Evolutionary conservation across 2,329 filamentous ascomycete species (phyloP).

Genomic region (Diaporthe humulicola): DNA sequence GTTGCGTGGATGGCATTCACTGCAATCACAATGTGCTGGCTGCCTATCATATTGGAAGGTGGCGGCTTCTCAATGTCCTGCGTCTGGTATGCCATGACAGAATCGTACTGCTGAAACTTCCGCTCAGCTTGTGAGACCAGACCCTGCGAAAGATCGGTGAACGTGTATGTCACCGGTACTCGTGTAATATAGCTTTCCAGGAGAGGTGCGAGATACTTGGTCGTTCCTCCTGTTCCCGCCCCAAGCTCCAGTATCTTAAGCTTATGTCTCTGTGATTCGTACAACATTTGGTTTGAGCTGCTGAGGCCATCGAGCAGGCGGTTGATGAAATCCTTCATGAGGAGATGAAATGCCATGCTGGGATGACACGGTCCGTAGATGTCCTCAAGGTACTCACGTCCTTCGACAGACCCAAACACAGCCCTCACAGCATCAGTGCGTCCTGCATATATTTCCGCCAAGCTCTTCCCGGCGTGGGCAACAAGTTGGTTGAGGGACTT

Average conservation of each 20-base stretch:
- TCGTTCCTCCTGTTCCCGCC: slow-evolving; percentile 22
- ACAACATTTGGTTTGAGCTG: neutral
- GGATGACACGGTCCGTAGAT: neutral
- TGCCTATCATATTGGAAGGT: slow-evolving; percentile 37
- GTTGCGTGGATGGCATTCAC: slow-evolving; percentile 53
- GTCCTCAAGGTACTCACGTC: neutral
- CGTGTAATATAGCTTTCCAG: slow-evolving; percentile 40
- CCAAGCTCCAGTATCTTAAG: slow-evolving; percentile 17
- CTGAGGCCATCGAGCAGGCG: neutral
- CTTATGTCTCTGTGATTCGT: neutral
- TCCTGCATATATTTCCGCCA: neutral
- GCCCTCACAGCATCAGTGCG: neutral
- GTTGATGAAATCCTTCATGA: neutral
- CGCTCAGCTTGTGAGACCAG: slow-evolving; percentile 48
- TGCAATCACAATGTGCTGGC: slow-evolving; percentile 49
- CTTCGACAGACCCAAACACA: neutral
- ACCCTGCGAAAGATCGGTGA: slow-evolving; percentile 53
- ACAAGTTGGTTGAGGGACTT: neutral
- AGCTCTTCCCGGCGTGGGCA: neutral
- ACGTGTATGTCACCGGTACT: slow-evolving; percentile 52
- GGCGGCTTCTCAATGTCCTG: slow-evolving; percentile 48
- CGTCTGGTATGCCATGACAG: slow-evolving; percentile 46
- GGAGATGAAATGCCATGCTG: neutral
- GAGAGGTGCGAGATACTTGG: slow-evolving; percentile 40
- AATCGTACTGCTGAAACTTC: slow-evolving; percentile 41